phyloP scores from a whole-genome alignment of 805 yeast genomes.

The Candida xyloterini region DNA sequence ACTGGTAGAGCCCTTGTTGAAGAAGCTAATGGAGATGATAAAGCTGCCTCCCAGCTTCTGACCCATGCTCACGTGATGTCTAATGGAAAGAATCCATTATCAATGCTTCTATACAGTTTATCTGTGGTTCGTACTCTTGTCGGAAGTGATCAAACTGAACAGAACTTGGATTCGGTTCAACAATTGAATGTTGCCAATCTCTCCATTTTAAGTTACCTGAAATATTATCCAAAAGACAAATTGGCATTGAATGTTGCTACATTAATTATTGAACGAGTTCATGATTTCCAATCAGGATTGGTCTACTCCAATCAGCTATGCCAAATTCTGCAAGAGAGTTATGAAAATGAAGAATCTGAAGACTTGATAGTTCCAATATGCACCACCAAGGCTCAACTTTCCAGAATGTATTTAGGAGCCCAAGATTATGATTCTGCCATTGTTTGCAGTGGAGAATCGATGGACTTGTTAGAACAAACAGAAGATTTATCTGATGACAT shows the following conservation, averaged over 20 bases:
- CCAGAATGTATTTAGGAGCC: conserved; percentile 66
- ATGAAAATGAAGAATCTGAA: conserved; percentile 14
- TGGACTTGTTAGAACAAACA: conserved; percentile 46
- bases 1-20: conserved; percentile 73
- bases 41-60: conserved; percentile 54
- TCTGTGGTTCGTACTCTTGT: conserved; percentile 49
- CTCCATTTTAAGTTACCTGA: conserved; percentile 65
- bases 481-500: conserved; percentile 33
- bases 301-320: conserved; percentile 46
- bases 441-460: conserved; percentile 54
- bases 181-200: conserved; percentile 63
- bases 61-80: conserved; percentile 80
- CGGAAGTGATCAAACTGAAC: conserved; percentile 39
- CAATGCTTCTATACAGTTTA: conserved; percentile 70
- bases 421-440: conserved; percentile 56
- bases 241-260: conserved; percentile 56
- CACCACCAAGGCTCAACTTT: conserved; percentile 61
- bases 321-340: conserved; percentile 32
- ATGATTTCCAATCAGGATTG: conserved; percentile 55
- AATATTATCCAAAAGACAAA: conserved; percentile 55
- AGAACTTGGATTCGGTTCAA: conserved; percentile 58
- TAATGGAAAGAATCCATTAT: conserved; percentile 65
- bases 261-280: conserved; percentile 65
- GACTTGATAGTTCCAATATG: conserved; percentile 48
- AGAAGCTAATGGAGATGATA: conserved; percentile 46